Evolutionary conservation across 495 filamentous ascomycete species (phyloP).

Genomic region (Amniculicola lignicola): DNA sequence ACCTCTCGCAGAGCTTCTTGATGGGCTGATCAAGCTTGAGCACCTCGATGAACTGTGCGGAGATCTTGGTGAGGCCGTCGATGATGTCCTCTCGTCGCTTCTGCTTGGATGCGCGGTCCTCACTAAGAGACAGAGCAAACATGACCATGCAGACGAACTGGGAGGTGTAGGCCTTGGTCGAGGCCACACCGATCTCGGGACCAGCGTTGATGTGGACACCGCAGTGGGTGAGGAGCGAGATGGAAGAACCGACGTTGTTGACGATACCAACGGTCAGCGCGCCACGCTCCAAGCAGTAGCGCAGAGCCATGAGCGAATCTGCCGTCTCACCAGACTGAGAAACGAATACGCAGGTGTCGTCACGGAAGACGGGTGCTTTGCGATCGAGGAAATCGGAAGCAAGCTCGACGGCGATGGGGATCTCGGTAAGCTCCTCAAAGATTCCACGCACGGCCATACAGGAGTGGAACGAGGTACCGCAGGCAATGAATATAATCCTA

Average conservation of each 20-base stretch:
- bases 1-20: constrained; percentile 84
- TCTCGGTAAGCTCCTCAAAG: constrained; percentile 97
- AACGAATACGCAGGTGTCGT: constrained; percentile 98
- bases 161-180: constrained; percentile 98
- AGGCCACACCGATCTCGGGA: constrained; percentile 97
- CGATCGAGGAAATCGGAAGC: constrained; percentile 98
- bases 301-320: constrained; percentile 94
- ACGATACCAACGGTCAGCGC: constrained; percentile 96
- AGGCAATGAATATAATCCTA: constrained; percentile 96
- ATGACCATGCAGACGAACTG: constrained; percentile 99
- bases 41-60: constrained; percentile 86
- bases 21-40: constrained; percentile 87
- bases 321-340: constrained; percentile 98
- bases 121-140: constrained; percentile 93
- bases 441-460: constrained; percentile 98
- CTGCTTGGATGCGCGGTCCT: constrained; percentile 93
- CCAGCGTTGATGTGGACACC: constrained; percentile 99
- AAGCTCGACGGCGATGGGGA: constrained; percentile 93
- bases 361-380: constrained; percentile 97
- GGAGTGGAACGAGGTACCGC: constrained; percentile 95
- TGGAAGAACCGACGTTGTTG: constrained; percentile 96
- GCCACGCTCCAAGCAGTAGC: constrained; percentile 95
- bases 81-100: constrained; percentile 95
- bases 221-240: constrained; percentile 96
- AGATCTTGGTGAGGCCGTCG: constrained; percentile 82